Evolutionary conservation across 495 filamentous ascomycete genomes (phyloP), one percentile per base, ranked within the genome.

Genomic region (Aspergillus hancockii): DNA sequence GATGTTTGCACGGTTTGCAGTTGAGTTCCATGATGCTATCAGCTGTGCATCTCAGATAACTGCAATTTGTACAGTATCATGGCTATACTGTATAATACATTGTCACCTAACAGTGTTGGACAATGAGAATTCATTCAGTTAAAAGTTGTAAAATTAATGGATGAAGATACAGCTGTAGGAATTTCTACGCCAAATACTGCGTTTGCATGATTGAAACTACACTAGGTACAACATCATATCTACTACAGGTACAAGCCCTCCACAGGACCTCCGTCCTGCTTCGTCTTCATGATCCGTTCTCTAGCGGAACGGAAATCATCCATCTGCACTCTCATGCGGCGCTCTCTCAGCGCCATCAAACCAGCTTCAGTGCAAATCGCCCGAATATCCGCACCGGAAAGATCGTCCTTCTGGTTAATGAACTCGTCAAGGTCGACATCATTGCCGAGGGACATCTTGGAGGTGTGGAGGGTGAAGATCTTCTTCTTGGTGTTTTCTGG

Each of bases 361-460:
- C 94, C 94, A 59, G 95, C 93, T 72, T 99, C 94, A 18, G 91
- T 94, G 77, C 94, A 99, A 65, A 99, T 99, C 38, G 94, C 94
- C 74, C 97, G 94, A 79, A 99, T 98, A 79, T 99, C 94, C 41
- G 94, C 94, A 67, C 94, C 94, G 36, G 91, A 96, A 4, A 99
- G 82, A 69, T 99, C 94, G 66, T 99, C 94, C 80, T 99, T 99
- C 79, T 96, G 92, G 65, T 85, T 91, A 70, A 99, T 96, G 71
- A 99, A 98, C 76, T 99, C 94, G 63, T 98, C 94, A 47, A 99
- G 83, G 63, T 99, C 94, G 49, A 99, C 94, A 66, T 99, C 94
- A 63, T 90, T 85, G 68, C 89, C 90, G 45, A 98, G 84, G 14
- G 90, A 95, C 94, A 99, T 99, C 84, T 99, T 99, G 66, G 90